Conservation (phyloP, 2,329 filamentous ascomycete genomes). For the Cephalotrichum gorgonifer region DNA sequence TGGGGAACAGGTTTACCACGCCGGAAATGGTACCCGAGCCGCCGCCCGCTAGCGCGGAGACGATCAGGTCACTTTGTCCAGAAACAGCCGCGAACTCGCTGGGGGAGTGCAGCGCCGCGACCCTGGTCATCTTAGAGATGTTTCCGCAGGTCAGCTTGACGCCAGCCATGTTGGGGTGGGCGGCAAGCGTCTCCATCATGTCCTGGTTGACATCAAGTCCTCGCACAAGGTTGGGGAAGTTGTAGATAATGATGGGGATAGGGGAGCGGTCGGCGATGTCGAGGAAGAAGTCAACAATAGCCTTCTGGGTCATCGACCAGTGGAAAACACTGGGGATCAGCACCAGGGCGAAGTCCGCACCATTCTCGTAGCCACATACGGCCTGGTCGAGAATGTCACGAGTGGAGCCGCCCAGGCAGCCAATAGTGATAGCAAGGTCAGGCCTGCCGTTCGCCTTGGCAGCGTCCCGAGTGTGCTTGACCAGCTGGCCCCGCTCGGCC, state of each 20-base stretch:
- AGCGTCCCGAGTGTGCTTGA: slow-evolving; percentile 48
- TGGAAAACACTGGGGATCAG: slow-evolving; percentile 64
- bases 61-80: slow-evolving; percentile 64
- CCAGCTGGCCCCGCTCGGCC: slow-evolving; percentile 52
- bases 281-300: slow-evolving; percentile 52
- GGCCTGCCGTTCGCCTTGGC: slow-evolving; percentile 44
- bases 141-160: slow-evolving; percentile 64
- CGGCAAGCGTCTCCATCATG: slow-evolving; percentile 45
- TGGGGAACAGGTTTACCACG: slow-evolving; percentile 52
- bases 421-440: slow-evolving; percentile 54
- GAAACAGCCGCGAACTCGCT: slow-evolving; percentile 55
- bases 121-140: slow-evolving; percentile 59
- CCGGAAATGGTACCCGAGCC: slow-evolving; percentile 52
- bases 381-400: slow-evolving; percentile 57
- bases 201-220: slow-evolving; percentile 61
- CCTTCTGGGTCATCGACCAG: slow-evolving; percentile 47
- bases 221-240: slow-evolving; percentile 57
- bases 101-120: slow-evolving; percentile 37
- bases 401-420: slow-evolving; percentile 55
- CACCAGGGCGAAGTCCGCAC: slow-evolving; percentile 58
- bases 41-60: slow-evolving; percentile 48
- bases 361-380: slow-evolving; percentile 47
- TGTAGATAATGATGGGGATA: slow-evolving; percentile 60
- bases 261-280: slow-evolving; percentile 48
- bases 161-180: slow-evolving; percentile 56